Evolutionary conservation across 2,329 filamentous ascomycete species (phyloP), one percentile per base, ranked within the genome.

Genomic region (Exophiala viscosa): DNA sequence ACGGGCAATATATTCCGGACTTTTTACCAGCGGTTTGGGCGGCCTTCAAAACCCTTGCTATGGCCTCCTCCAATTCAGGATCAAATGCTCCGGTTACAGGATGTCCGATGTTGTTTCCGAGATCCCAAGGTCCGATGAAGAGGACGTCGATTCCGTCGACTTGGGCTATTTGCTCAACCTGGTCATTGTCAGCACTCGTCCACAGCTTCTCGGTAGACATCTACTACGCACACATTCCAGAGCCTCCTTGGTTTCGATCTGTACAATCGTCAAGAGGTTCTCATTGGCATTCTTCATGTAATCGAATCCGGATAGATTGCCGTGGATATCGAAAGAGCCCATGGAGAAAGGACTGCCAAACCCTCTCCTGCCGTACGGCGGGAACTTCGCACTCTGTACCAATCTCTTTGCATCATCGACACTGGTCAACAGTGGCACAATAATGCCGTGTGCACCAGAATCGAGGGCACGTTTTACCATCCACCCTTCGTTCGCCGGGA

Each of bases 381-480:
- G 80, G 60, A 82, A 83, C 60, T 81, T 82, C 28, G 77, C 72
- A 15, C 74, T 74, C 36, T 71, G 66, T 13, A 81, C 78, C 23
- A 82, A 69, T 20, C 68, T 72, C 58, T 69, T 70, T 4, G 78
- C 79, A 58, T 82, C 78, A 17, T 79, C 76, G 9, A 74, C 73
- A 0, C 73, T 78, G 57, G 78, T 73, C 32, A 81, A 69, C 4
- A 80, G 65, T 3, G 78, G 79, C 3, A 80, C 78, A 23, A 82
- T 68, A 33, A 84, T 74, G 31, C 79, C 81, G 62, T 84, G 80
- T 6, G 81, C 80, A 34, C 81, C 81, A 40, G 78, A 69, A 60
- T 84, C 81, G 34, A 84, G 72, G 9, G 81, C 81, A 45, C 80
- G 70, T 64, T 84, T 83, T 52, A 83, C 78, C 79, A 82, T 81